These are phyloP conservation scores for Saccharomycopsis phalli DNA, from an alignment of 1,139 yeast species.

Conservation along the genomic window DNA sequence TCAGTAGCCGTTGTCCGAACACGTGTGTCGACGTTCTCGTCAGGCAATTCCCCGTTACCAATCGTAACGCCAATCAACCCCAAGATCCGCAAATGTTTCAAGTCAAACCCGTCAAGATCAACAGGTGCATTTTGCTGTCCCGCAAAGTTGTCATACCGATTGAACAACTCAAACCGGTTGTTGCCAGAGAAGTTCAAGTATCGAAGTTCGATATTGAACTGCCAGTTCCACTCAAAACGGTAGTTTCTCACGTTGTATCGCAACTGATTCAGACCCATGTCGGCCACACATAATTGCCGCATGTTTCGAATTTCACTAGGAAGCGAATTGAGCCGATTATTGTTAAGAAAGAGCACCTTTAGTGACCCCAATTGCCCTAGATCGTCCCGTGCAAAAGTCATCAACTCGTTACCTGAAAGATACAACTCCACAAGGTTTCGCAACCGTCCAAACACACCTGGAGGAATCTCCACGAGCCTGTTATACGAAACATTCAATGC, in stretches of 20 bases:
- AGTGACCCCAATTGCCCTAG: constrained; percentile 53
- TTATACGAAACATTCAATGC: constrained; percentile 75
- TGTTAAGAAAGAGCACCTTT: constrained; percentile 61
- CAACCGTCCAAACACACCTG: constrained; percentile 56
- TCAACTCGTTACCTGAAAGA: constrained; percentile 75
- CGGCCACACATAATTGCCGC: constrained; percentile 57
- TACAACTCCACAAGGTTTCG: constrained; percentile 56
- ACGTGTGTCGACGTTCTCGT: constrained; percentile 75
- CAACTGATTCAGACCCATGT: constrained; percentile 85
- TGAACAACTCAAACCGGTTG: constrained; percentile 72
- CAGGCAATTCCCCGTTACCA: constrained; percentile 56
- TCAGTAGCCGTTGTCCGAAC: constrained; percentile 90
- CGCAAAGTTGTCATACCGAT: no score
- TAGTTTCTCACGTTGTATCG: constrained; percentile 89
- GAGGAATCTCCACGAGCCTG: constrained; percentile 72
- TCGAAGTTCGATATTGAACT: constrained; percentile 64
- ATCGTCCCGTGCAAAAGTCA: constrained; percentile 80
- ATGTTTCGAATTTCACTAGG: constrained; percentile 85
- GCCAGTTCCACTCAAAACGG: constrained; percentile 99
- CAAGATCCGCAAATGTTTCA: constrained; percentile 62
- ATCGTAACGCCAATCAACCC: constrained; percentile 95
- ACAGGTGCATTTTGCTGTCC: constrained; percentile 24
- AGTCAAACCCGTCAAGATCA: constrained; percentile 63
- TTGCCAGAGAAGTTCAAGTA: constrained; percentile 90
- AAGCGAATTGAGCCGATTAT: constrained; percentile 75